Evolutionary conservation across 2,329 filamentous ascomycete genomes (phyloP).

Genomic region (Achaetomium macrosporum): DNA sequence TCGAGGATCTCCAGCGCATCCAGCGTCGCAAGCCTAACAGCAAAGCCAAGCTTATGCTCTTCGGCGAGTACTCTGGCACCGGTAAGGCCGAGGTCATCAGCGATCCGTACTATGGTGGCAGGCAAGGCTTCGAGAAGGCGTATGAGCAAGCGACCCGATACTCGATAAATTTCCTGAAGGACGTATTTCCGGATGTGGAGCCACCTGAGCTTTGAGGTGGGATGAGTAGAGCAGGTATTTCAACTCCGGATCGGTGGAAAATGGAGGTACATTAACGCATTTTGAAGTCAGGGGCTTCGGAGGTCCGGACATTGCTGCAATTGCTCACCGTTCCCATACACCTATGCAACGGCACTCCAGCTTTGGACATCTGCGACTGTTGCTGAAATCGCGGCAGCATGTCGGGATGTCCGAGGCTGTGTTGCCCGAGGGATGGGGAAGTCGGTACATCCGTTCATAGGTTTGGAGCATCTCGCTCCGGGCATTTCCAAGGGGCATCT

Average conservation of each 20-base stretch:
- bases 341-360: too few relatives aligned
- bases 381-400: too few relatives aligned
- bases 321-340: background rate
- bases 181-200: constrained; percentile 42
- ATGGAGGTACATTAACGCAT: constrained; percentile 3
- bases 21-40: constrained; percentile 51
- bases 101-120: constrained; percentile 91
- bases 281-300: background rate
- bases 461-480: too few relatives aligned
- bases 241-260: background rate
- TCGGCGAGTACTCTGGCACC: constrained; percentile 72
- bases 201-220: constrained; percentile 14
- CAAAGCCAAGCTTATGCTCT: constrained; percentile 68
- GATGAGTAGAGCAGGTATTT: background rate
- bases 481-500: too few relatives aligned
- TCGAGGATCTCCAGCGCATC: constrained; percentile 61
- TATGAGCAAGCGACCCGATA: constrained; percentile 79
- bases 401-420: too few relatives aligned
- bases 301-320: background rate
- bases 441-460: too few relatives aligned
- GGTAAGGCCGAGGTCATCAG: constrained; percentile 64
- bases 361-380: too few relatives aligned
- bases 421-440: too few relatives aligned
- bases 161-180: constrained; percentile 66
- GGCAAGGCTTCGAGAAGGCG: constrained; percentile 74